Evolutionary conservation across 176 grass and related monocot species (phyloP), one percentile per base, ranked within the genome.

Genomic region (Cenchrus americanus): DNA sequence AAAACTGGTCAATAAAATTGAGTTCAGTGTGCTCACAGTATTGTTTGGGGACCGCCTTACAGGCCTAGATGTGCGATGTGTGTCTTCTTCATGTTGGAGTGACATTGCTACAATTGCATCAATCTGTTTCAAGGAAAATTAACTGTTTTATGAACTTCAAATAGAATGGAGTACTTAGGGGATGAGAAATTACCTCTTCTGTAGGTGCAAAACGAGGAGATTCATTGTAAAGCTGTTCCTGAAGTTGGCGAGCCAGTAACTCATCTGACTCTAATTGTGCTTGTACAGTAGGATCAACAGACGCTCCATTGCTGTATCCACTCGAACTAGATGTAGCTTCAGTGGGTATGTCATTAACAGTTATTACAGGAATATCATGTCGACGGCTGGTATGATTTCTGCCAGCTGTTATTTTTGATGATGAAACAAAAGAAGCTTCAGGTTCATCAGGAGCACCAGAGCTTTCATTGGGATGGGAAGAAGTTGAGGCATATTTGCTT

Each of bases 151-250:
- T 50, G 26, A 61, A 55, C 60, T 58, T 72, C 48, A 91, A 49
- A 23, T 72, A 52, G 12, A 76, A 82, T 13, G 62, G 27, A 52
- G 19, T 43, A 60, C 12, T 27, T 26, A 62, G 60, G 24, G 68
- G 14, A 63, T 51, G 26, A 84, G 14, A 42, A 88, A 73, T 57
- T 86, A 93, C 93, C 80, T 92, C 89, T 51, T 98, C 93, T 80
- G 77, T 85, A 54, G 54, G 74, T 70, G 47, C 68, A 88, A 76
- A 80, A 66, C 17, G 72, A 77, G 86, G 79, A 61, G 80, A 83
- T 88, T 95, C 96, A 82, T 88, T 98, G 68, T 95, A 91, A 44
- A 98, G 65, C 83, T 98, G 91, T 72, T 98, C 93, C 89, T 98
- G 96, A 63, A 98, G 90, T 57, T 88, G 93, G 41, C 87, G 89